Percentiles rank a stretch among this genome's conserved stretches.
phyloP scores from a whole-genome alignment of 208 protist species.

The Leishmania lainsoni region DNA sequence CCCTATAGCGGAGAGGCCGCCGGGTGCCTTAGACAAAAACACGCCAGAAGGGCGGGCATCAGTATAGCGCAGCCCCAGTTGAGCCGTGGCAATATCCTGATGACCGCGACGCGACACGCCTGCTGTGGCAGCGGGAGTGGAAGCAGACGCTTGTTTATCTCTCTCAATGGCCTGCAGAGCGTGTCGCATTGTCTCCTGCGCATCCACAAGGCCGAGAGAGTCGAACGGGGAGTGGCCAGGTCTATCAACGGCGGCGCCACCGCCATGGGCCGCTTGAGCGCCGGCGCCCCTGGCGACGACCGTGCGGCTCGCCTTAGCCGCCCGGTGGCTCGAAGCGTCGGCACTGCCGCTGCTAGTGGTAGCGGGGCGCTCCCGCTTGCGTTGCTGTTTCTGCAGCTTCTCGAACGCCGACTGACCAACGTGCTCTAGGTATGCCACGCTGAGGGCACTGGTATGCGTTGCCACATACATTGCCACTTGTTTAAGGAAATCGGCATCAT shows the following conservation, averaged over 20 bases:
- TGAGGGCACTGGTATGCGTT: slow-evolving; percentile 49
- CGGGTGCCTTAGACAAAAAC: slow-evolving; percentile 24
- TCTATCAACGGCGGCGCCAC: neutral
- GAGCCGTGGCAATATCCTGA: slow-evolving; percentile 1
- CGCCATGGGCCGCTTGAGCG: slow-evolving; percentile 2
- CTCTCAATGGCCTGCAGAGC: slow-evolving; percentile 24
- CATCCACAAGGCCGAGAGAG: slow-evolving; percentile 31
- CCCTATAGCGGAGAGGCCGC: neutral
- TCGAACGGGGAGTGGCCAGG: slow-evolving; percentile 10
- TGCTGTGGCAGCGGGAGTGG: neutral
- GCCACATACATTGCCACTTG: slow-evolving; percentile 60
- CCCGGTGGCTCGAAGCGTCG: slow-evolving; percentile 15
- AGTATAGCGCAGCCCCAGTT: neutral
- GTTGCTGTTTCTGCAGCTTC: slow-evolving; percentile 39
- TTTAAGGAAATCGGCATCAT: slow-evolving; percentile 49
- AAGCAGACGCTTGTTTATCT: slow-evolving; percentile 7
- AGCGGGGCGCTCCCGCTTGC: slow-evolving; percentile 37
- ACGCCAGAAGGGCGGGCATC: slow-evolving; percentile 9
- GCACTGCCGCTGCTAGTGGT: slow-evolving; percentile 14
- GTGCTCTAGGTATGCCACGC: slow-evolving; percentile 70
- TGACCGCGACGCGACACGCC: neutral
- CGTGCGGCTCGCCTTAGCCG: slow-evolving; percentile 22
- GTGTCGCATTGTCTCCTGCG: slow-evolving; percentile 26
- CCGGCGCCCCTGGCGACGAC: neutral
- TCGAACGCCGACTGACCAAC: slow-evolving; percentile 50